Evolutionary conservation across 352 stramenopile genomes (phyloP), one percentile per base, ranked within the genome.

Genomic region (Globisporangium emineosum): DNA sequence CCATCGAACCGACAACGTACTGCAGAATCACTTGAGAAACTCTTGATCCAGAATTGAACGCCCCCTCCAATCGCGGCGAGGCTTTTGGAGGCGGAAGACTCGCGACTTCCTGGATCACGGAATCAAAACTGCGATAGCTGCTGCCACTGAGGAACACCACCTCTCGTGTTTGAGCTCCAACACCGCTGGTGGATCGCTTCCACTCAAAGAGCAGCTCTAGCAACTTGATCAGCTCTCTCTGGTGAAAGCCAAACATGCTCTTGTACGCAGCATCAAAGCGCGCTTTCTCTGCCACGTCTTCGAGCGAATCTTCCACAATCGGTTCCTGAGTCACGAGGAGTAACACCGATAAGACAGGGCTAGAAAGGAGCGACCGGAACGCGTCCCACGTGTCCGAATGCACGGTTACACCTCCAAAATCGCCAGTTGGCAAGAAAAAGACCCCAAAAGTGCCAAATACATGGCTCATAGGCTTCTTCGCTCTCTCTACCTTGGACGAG

Each of bases 241-340:
- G 61, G 17, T 84, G 78, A 57, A 86, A 90, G 0, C 63, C 67
- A 40, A 90, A 75, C n/a, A 67, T 84, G 12, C 52, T 32, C 3
- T 61, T 66, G 43, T 76, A 85, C 2, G 21, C 27, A 2, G 15
- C 21, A 32, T 84, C 59, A 19, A 78, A 68, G 19, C 65, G 69
- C 9, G 79, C 76, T 40, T 78, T 86, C 52, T 83, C 81, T 6
- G 73, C 56, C 7, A 72, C 64, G 29, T 83, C 71, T 68, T 83
- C 75, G 0, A 78, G 47, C 19, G 76, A 83, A n/a, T 90, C 74
- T 43, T 83, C 74, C 17, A 89, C 23, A 1, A 89, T 58, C 4
- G 76, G 29, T 8, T 77, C 65, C 2, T 57, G 65, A 0, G 68
- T 76, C 21, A 86, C 53, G 15, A 90, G n/a, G 1, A 84, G 43